Conservation (phyloP, 1,284 basidiomycete genomes). For the Fomitopsis pinicola region DNA sequence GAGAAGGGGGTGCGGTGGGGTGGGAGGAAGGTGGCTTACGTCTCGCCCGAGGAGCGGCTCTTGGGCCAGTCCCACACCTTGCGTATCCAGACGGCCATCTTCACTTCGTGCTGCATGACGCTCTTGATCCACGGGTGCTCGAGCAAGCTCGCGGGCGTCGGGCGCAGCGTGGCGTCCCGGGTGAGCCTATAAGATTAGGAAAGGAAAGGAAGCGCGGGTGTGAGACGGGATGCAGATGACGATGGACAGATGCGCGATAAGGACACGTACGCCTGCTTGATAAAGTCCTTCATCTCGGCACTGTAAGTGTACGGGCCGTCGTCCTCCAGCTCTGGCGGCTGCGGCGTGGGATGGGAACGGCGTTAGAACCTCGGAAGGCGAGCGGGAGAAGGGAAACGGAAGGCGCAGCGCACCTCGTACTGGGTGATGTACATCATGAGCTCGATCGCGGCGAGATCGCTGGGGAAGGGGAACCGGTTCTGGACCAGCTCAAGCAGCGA, state of each 20-base stretch:
- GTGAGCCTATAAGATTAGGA: constrained; percentile 22
- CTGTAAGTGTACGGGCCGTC: constrained; percentile 76
- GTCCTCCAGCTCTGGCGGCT: constrained; percentile 80
- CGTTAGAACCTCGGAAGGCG: constrained; percentile 12
- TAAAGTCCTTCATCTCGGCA: constrained; percentile 88
- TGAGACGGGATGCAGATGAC: constrained; percentile 4
- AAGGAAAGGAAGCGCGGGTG: not conserved
- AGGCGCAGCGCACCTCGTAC: constrained; percentile 51
- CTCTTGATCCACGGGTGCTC: constrained; percentile 84
- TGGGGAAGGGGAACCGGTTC: constrained; percentile 95
- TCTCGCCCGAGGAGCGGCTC: constrained; percentile 38
- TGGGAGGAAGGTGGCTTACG: constrained; percentile 15
- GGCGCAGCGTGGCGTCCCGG: constrained; percentile 47
- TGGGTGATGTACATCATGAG: constrained; percentile 89
- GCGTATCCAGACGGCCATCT: constrained; percentile 89
- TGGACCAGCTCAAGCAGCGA: constrained; percentile 91
- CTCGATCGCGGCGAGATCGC: constrained; percentile 90
- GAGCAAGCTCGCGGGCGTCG: constrained; percentile 83
- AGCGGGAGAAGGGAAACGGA: constrained; percentile 1
- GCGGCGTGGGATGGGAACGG: constrained; percentile 20
- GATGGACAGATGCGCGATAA: constrained; percentile 6
- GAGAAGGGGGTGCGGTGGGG: not conserved
- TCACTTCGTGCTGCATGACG: constrained; percentile 78
- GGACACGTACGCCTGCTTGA: constrained; percentile 73
- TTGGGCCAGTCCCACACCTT: constrained; percentile 85